phyloP scores from a whole-genome alignment of 208 protist genomes.

The Acanthamoeba healyi region DNA sequence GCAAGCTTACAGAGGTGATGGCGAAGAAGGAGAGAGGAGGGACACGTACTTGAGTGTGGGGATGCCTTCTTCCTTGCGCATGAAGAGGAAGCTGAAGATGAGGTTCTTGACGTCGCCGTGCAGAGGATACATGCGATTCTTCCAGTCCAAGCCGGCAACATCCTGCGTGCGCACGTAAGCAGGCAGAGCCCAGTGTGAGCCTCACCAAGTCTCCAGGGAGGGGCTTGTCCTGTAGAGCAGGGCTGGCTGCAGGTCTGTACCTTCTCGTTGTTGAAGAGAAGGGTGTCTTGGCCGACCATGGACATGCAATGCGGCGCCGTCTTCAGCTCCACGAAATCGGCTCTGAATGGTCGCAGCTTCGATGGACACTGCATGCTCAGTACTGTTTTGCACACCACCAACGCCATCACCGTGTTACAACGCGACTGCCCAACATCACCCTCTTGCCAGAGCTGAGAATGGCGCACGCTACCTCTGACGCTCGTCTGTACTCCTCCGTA shows the following conservation, averaged over 20 bases:
- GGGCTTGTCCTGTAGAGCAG: neutral
- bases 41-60: neutral
- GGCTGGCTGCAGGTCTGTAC: neutral
- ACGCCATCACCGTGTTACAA: too few relatives aligned
- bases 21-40: neutral
- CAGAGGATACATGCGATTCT: conserved; percentile 41
- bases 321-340: conserved; percentile 53
- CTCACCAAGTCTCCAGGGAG: neutral
- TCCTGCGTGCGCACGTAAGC: neutral
- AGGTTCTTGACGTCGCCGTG: conserved; percentile 5
- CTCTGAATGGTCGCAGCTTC: conserved; percentile 31
- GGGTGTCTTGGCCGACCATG: conserved; percentile 12
- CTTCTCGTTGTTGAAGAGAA: conserved; percentile 35
- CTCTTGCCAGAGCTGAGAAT: too few relatives aligned
- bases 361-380: conserved; percentile 10
- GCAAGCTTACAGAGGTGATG: too few relatives aligned
- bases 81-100: conserved; percentile 38
- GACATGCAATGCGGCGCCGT: conserved; percentile 37
- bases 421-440: too few relatives aligned
- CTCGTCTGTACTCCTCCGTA: conserved; percentile 41
- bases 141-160: conserved; percentile 2
- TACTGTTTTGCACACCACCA: neutral
- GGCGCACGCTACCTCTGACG: neutral
- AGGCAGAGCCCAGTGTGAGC: neutral
- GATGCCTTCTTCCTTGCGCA: conserved; percentile 34